phyloP scores from a whole-genome alignment of 805 yeast species.

The Kluyveromyces wickerhamii region DNA sequence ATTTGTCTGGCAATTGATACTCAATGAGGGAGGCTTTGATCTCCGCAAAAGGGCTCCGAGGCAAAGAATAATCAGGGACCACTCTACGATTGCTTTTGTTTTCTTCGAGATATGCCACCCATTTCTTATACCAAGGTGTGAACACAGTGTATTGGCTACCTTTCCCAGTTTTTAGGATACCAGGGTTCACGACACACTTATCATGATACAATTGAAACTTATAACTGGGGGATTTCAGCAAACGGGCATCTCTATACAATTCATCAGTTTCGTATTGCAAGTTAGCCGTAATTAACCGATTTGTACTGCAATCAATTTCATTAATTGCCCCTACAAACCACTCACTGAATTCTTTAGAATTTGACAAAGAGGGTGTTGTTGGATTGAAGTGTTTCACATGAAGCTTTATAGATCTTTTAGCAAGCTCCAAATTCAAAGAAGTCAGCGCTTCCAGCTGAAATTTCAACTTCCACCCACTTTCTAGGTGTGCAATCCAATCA shows the following conservation, averaged over 20 bases:
- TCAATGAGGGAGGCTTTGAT: conserved; percentile 1
- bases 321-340: conserved; percentile 15
- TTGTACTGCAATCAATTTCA: conserved; percentile 2
- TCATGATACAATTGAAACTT: conserved; percentile 30
- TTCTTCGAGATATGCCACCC: conserved; percentile 30
- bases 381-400: conserved; percentile 21
- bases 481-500: conserved; percentile 36
- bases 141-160: conserved; percentile 40
- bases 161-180: conserved; percentile 33
- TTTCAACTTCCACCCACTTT: conserved; percentile 36
- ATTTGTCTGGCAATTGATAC: conserved; percentile 16
- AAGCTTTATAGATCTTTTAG: conserved; percentile 32
- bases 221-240: conserved; percentile 12
- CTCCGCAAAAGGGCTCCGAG: neutral
- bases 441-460: conserved; percentile 32
- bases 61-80: neutral
- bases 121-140: conserved; percentile 41
- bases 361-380: conserved; percentile 10
- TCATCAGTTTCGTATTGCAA: conserved; percentile 34
- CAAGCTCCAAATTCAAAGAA: conserved; percentile 27
- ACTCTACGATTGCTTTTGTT: conserved; percentile 4
- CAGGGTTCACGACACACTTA: conserved; percentile 37
- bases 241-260: conserved; percentile 24
- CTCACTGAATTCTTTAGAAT: conserved; percentile 11
- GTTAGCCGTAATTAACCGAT: conserved; percentile 20